Evolutionary conservation across 2,329 filamentous ascomycete species (phyloP).

Genomic region (Cercospora zeae-maydis): DNA sequence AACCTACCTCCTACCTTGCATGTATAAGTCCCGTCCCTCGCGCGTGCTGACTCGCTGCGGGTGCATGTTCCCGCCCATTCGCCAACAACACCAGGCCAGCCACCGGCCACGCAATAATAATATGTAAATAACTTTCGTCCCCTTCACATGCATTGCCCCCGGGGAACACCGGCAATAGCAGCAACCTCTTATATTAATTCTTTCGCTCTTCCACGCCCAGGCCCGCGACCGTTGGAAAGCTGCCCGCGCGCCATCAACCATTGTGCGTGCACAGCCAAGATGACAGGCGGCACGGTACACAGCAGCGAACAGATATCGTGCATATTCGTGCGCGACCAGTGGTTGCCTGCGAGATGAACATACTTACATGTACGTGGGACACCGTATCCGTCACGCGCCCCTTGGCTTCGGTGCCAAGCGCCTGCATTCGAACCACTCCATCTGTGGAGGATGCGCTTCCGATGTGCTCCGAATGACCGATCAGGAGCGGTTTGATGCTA

Average conservation of each 20-base stretch:
- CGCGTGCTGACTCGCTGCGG: constrained; percentile 5
- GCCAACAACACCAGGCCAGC: constrained; percentile 3
- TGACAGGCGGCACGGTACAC: constrained; percentile 10
- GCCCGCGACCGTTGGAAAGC: background rate
- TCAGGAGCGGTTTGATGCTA: background rate
- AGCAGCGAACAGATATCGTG: constrained; percentile 13
- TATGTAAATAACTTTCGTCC: too few species aligned
- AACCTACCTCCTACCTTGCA: too few species aligned
- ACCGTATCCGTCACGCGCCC: too few species aligned
- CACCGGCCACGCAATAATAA: too few species aligned
- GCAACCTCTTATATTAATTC: background rate
- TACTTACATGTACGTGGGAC: too few species aligned
- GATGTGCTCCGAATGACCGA: background rate
- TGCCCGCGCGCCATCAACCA: background rate
- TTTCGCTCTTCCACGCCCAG: background rate
- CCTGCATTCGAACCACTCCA: background rate
- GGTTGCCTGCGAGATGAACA: constrained; percentile 8
- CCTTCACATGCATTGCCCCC: background rate
- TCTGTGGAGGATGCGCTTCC: background rate
- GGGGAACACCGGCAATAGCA: background rate
- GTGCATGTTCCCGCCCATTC: background rate
- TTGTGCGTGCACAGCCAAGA: background rate
- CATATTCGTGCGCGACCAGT: constrained; percentile 14
- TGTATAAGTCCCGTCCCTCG: constrained; percentile 3
- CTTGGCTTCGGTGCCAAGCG: background rate